Evolutionary conservation across 2,329 filamentous ascomycete genomes (phyloP).

Genomic region (Venturia carpophila): DNA sequence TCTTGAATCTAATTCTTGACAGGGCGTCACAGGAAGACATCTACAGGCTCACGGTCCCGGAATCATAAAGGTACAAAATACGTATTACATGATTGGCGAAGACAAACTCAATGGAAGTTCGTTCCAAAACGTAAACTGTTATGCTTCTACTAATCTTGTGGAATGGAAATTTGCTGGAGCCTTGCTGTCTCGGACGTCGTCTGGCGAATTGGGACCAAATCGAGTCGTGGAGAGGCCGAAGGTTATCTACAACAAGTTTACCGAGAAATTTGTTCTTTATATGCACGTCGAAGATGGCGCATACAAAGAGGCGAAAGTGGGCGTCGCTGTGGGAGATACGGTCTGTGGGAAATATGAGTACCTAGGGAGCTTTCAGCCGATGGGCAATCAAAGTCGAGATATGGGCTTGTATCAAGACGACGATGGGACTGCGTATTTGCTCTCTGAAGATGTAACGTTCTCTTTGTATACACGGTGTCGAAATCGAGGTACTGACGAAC

Average conservation of each 20-base stretch:
- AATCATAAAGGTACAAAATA: slow-evolving; percentile 49
- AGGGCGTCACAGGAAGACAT: slow-evolving; percentile 43
- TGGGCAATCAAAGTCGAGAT: slow-evolving; percentile 48
- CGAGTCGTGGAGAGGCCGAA: slow-evolving; percentile 61
- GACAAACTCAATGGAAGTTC: slow-evolving; percentile 56
- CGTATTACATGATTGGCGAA: slow-evolving; percentile 62
- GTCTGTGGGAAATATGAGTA: slow-evolving; percentile 56
- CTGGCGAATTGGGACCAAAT: slow-evolving; percentile 52
- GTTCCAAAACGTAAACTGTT: slow-evolving; percentile 62
- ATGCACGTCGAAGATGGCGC: slow-evolving; percentile 57
- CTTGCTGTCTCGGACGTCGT: slow-evolving; percentile 46
- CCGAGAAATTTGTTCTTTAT: slow-evolving; percentile 58
- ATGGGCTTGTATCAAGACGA: slow-evolving; percentile 56
- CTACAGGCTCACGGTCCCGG: slow-evolving; percentile 61
- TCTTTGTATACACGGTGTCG: background rate
- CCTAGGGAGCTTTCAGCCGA: slow-evolving; percentile 39
- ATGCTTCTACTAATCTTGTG: slow-evolving; percentile 54
- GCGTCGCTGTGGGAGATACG: slow-evolving; percentile 51
- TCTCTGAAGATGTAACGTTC: slow-evolving; percentile 53
- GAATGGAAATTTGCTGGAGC: slow-evolving; percentile 56
- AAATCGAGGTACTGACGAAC: background rate
- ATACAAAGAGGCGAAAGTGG: slow-evolving; percentile 57
- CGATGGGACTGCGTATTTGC: slow-evolving; percentile 51
- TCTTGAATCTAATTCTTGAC: slow-evolving; percentile 1
- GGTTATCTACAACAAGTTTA: slow-evolving; percentile 59